Evolutionary conservation across 495 filamentous ascomycete species (phyloP).

Genomic region (Bombardia bombarda): DNA sequence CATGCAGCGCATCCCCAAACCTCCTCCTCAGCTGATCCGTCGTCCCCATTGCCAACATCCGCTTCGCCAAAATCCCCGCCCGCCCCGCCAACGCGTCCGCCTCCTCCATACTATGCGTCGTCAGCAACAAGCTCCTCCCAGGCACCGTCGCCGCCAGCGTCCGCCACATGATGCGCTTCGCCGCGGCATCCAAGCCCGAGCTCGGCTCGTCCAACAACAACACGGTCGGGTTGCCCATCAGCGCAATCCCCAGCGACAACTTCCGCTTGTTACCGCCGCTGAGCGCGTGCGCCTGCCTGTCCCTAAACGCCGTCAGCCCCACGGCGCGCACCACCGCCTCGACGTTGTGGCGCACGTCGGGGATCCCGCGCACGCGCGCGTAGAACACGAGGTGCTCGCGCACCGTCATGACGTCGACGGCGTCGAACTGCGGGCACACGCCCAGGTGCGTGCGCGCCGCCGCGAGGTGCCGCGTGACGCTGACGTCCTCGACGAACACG

Average conservation of each 20-base stretch:
- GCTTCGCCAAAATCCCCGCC: slow-evolving; percentile 62
- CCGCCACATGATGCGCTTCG: slow-evolving; percentile 71
- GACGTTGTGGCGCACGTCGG: slow-evolving; percentile 56
- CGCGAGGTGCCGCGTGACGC: slow-evolving; percentile 55
- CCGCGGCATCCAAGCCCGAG: slow-evolving; percentile 63
- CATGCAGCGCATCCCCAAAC: slow-evolving; percentile 55
- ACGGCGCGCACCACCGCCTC: slow-evolving; percentile 49
- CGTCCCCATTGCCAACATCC: slow-evolving; percentile 64
- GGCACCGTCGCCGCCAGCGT: slow-evolving; percentile 50
- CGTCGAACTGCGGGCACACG: slow-evolving; percentile 70
- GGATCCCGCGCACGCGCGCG: slow-evolving; percentile 60
- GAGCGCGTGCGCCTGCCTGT: slow-evolving; percentile 55
- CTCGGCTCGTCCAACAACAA: slow-evolving; percentile 64
- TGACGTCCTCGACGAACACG: slow-evolving; percentile 66
- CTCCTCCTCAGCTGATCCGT: slow-evolving; percentile 48
- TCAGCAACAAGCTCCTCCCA: slow-evolving; percentile 57
- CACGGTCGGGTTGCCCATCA: slow-evolving; percentile 68
- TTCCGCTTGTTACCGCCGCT: slow-evolving; percentile 72
- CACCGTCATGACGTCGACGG: slow-evolving; percentile 63
- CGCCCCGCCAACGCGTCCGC: slow-evolving; percentile 63
- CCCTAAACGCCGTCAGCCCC: slow-evolving; percentile 49
- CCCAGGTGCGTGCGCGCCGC: slow-evolving; percentile 64
- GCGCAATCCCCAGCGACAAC: slow-evolving; percentile 60
- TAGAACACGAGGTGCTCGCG: slow-evolving; percentile 68
- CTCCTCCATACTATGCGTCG: slow-evolving; percentile 79